Percentiles rank a stretch among this genome's conserved stretches.
phyloP scores from a whole-genome alignment of 148 eudicot species.

The Persicaria tinctoria region DNA sequence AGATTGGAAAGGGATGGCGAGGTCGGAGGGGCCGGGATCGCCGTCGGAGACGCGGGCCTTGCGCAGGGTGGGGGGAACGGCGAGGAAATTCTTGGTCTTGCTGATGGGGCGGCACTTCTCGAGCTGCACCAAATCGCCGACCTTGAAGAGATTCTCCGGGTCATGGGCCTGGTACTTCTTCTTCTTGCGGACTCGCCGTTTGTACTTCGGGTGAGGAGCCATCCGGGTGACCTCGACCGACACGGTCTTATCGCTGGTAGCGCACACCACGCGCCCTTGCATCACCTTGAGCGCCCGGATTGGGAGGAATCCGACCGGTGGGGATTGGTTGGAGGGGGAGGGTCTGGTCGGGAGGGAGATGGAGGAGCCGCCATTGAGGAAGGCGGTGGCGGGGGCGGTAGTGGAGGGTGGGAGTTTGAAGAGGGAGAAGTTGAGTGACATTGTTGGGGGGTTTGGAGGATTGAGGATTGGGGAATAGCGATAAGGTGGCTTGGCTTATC shows the following conservation, averaged over 20 bases:
- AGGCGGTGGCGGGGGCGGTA: not conserved
- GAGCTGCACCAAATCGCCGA: slow-evolving; percentile 70
- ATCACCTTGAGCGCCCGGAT: slow-evolving; percentile 53
- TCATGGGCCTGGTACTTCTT: slow-evolving; percentile 87
- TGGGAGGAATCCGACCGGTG: slow-evolving; percentile 21
- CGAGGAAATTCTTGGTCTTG: slow-evolving; percentile 62
- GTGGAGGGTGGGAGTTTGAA: slow-evolving; percentile 27
- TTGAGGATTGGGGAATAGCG: not conserved
- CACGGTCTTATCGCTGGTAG: slow-evolving; percentile 72
- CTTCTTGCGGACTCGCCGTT: slow-evolving; percentile 61
- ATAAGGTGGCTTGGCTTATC: slow-evolving; percentile 1
- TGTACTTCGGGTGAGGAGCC: slow-evolving; percentile 81
- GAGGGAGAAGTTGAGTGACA: slow-evolving; percentile 37
- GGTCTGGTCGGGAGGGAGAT: slow-evolving; percentile 27
- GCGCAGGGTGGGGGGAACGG: slow-evolving; percentile 27
- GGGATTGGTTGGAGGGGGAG: not conserved
- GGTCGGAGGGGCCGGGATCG: slow-evolving; percentile 22
- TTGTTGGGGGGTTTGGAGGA: slow-evolving; percentile 15
- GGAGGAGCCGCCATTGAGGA: slow-evolving; percentile 16
- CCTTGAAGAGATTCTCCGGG: slow-evolving; percentile 60
- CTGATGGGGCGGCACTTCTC: slow-evolving; percentile 69
- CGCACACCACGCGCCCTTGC: slow-evolving; percentile 58
- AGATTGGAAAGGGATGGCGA: slow-evolving; percentile 53
- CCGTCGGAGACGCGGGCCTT: not conserved
- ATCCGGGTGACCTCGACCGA: slow-evolving; percentile 59